These are phyloP conservation scores for Tremellales sp. DNA, from an alignment of 1,284 basidiomycete species.

Conservation along the genomic window DNA sequence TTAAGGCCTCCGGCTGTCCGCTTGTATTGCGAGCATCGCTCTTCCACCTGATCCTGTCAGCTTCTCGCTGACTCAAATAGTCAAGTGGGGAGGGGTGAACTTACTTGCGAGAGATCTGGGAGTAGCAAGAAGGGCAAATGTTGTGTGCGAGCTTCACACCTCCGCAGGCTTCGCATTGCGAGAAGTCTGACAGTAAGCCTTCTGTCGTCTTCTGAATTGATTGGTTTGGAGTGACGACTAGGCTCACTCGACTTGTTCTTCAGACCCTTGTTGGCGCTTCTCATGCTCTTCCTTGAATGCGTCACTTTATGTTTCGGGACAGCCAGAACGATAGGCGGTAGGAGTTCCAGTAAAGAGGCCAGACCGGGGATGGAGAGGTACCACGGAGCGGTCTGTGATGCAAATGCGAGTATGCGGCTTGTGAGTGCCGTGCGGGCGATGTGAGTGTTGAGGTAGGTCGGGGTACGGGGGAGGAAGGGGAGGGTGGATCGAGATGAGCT, in stretches of 20 bases:
- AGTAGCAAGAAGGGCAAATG: conserved; percentile 80
- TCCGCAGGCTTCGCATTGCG: conserved; percentile 88
- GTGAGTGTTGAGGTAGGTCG: no score
- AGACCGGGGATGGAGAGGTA: conserved; percentile 22
- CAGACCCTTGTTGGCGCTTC: conserved; percentile 87
- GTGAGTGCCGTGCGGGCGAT: no score
- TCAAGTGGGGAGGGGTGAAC: conserved; percentile 8
- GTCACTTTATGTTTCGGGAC: conserved; percentile 94
- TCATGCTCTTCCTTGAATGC: conserved; percentile 92
- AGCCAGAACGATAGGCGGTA: conserved; percentile 83
- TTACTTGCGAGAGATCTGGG: conserved; percentile 60
- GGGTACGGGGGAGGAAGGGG: neutral
- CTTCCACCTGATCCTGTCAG: conserved; percentile 12
- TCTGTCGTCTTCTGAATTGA: neutral
- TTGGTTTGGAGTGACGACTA: neutral
- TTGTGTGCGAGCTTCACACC: conserved; percentile 83
- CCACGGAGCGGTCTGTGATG: neutral
- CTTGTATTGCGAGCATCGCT: conserved; percentile 12
- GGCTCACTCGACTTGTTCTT: conserved; percentile 86
- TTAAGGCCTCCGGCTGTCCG: no score
- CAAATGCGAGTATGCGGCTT: no score
- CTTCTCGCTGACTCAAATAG: neutral
- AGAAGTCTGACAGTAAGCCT: conserved; percentile 61
- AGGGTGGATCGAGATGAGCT: neutral
- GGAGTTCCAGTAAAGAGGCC: conserved; percentile 66